Conservation (phyloP, 441 rosid genomes). For the Melianthus villosus region DNA sequence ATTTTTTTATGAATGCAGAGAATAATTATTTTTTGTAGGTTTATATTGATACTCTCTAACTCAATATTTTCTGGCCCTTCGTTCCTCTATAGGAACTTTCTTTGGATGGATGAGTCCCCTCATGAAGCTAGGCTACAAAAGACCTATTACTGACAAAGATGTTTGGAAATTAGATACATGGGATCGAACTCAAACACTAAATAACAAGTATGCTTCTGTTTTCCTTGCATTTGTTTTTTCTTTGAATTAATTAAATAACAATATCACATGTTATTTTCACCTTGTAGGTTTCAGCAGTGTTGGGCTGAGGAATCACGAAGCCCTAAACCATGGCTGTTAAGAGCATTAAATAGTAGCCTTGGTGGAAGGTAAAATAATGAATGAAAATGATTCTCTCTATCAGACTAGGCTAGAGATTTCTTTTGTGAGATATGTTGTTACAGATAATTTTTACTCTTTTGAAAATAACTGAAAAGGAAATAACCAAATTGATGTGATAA, state of each 20-base stretch:
- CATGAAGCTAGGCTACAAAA: constrained; percentile 76
- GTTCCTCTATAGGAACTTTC: constrained; percentile 28
- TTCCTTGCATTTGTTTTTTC: constrained; percentile 6
- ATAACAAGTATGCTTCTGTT: constrained; percentile 27
- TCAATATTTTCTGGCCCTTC: constrained; percentile 5
- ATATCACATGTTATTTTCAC: constrained; percentile 12
- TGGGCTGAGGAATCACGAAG: constrained; percentile 74
- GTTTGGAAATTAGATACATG: constrained; percentile 86
- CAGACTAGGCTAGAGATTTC: too few relatives aligned
- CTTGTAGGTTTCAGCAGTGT: constrained; percentile 57
- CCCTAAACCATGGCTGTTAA: constrained; percentile 83
- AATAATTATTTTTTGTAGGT: not conserved
- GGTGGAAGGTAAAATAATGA: constrained; percentile 86
- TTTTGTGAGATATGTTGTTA: too few relatives aligned
- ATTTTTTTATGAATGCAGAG: constrained; percentile 1
- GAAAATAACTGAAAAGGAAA: too few relatives aligned
- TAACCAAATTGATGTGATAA: too few relatives aligned
- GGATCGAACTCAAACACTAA: constrained; percentile 78
- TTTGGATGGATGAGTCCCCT: constrained; percentile 88
- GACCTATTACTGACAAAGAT: constrained; percentile 87
- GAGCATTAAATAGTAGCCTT: constrained; percentile 70
- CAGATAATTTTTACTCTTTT: too few relatives aligned
- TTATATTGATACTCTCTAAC: constrained; percentile 10
- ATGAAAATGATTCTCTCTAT: too few relatives aligned
- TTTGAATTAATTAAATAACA: constrained; percentile 7